Percentiles rank a stretch among this genome's conserved stretches.
Conservation (phyloP, 148 eudicot genomes). For the Rhododendron henanense region DNA sequence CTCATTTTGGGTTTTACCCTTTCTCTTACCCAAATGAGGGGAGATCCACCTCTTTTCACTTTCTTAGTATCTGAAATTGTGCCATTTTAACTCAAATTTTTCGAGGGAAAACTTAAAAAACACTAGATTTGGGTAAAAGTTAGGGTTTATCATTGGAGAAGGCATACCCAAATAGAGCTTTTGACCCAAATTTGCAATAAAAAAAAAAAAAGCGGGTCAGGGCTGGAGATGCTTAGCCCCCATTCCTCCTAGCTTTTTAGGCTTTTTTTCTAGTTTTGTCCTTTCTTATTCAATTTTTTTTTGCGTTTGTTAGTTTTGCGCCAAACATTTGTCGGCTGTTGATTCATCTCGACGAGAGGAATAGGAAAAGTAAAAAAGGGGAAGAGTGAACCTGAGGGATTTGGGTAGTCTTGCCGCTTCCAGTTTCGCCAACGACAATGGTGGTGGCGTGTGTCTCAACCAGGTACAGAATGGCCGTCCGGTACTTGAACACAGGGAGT, state of each 20-base stretch:
- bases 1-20: not conserved
- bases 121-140: not conserved
- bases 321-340: too few species aligned
- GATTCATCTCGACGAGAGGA: too few species aligned
- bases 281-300: too few species aligned
- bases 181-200: too few species aligned
- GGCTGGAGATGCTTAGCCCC: too few species aligned
- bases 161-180: not conserved
- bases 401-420: constrained; percentile 95
- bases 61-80: not conserved
- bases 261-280: too few species aligned
- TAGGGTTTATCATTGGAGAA: not conserved
- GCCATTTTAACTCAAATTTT: not conserved
- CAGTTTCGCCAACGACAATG: constrained; percentile 88
- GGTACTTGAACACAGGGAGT: constrained; percentile 73
- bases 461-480: constrained; percentile 61
- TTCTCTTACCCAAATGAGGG: not conserved
- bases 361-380: not conserved
- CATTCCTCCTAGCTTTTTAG: too few species aligned
- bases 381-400: constrained; percentile 69
- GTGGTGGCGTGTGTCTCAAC: constrained; percentile 85
- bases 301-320: too few species aligned
- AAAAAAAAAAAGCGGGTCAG: too few species aligned
- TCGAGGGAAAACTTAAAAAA: not conserved
- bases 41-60: not conserved